Evolutionary conservation across 1,284 basidiomycete genomes (phyloP).

Genomic region (Heterobasidion occidentale): DNA sequence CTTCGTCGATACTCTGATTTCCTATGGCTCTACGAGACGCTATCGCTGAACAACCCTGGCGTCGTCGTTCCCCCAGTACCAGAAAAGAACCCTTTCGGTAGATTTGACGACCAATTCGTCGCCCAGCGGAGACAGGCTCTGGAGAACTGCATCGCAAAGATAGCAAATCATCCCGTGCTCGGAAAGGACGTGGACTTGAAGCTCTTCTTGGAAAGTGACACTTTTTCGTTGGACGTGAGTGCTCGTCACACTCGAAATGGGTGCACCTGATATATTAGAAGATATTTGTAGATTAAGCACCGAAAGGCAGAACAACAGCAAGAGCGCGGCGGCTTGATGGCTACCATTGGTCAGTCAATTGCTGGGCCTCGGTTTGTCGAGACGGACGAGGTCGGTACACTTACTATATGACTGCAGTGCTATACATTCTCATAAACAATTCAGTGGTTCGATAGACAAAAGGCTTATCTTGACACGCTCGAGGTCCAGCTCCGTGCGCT

Average conservation of each 20-base stretch:
- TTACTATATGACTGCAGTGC: not conserved
- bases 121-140: constrained; percentile 76
- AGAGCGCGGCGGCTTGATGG: constrained; percentile 73
- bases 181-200: constrained; percentile 79
- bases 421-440: not conserved
- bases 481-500: constrained; percentile 85
- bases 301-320: constrained; percentile 69
- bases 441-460: constrained; percentile 91
- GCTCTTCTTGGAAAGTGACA: constrained; percentile 85
- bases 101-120: constrained; percentile 87
- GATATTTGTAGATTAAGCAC: constrained; percentile 68
- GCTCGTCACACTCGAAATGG: not conserved
- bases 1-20: constrained; percentile 96
- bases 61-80: constrained; percentile 96
- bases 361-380: constrained; percentile 86
- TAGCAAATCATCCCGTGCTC: constrained; percentile 81
- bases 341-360: constrained; percentile 71
- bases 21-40: constrained; percentile 90
- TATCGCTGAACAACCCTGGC: constrained; percentile 90
- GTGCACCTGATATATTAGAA: constrained; percentile 4
- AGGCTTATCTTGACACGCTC: constrained; percentile 79
- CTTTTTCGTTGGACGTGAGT: constrained; percentile 74
- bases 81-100: constrained; percentile 89
- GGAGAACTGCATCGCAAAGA: constrained; percentile 87
- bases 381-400: constrained; percentile 68